Base-by-base conservation (phyloP, 768 basidiomycete genomes). In the Amanita inopinata region DNA sequence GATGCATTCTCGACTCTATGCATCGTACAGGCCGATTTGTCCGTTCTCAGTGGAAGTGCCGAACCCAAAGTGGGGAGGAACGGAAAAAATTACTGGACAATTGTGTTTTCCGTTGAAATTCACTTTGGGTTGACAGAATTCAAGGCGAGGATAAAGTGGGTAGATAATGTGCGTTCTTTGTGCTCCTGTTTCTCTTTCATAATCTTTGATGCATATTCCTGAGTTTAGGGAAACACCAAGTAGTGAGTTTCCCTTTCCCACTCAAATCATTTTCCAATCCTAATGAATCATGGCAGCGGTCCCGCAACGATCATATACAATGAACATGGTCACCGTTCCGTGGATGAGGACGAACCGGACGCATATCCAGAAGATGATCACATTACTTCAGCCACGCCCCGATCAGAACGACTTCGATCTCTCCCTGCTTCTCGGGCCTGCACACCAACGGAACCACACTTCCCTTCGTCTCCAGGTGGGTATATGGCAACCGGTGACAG, bases 71-170 rank as follows among this genome's bases (percentile, higher is more conserved):
- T 61, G 4, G 77, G 82, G 1, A 74, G 60, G 50, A 72, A 69
- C 34, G 78, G 81, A 38, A 83, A 78, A 62, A 77, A 70, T 8
- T 87, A 85, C 49, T 88, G 83, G 83, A 86, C 79, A 10, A 85
- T 88, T 46, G 78, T 88, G 12, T 88, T 88, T 58, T 82, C 80
- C 22, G 78, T 88, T 22, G 84, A 86, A 56, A 85, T 88, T 42
- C 83, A 85, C 53, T 87, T 88, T 46, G 83, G 84, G 23, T 54
- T 87, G 47, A 88, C 84, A 0, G 84, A 88, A 58, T 88, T 88
- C 64, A 81, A 67, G 56, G 83, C 84, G 5, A 71, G 83, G 43
- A 86, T 87, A 40, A 87, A 85, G 57, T 87, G 83, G 84, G 70
- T 77, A 38, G 83, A 87, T 53, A 78, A 83, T 53, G 83, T 84